A percentile compares a stretch with the other conserved stretches of the same genome.
Evolutionary conservation across 2,329 filamentous ascomycete species (phyloP).

Genomic region (Arthrobotrys iridis): DNA sequence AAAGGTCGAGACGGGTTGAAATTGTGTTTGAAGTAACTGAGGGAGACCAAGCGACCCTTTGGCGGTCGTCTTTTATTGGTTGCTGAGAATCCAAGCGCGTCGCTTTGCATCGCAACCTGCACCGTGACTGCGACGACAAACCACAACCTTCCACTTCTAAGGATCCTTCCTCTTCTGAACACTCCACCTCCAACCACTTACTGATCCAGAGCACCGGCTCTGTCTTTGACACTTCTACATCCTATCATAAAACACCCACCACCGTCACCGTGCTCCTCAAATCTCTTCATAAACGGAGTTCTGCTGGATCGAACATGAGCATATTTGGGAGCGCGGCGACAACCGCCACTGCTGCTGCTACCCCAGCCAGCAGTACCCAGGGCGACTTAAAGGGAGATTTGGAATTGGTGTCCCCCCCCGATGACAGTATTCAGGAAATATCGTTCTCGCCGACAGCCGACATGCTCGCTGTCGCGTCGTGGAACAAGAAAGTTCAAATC

Average conservation of each 20-base stretch:
- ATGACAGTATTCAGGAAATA: slow-evolving; percentile 89
- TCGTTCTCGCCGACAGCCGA: slow-evolving; percentile 81
- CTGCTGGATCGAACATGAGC: slow-evolving; percentile 46
- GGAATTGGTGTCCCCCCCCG: slow-evolving; percentile 77
- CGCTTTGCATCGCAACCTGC: slow-evolving; percentile 21
- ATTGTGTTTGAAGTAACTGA: not conserved
- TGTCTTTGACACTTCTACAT: not conserved
- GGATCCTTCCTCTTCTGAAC: slow-evolving; percentile 8
- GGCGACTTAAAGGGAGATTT: slow-evolving; percentile 93
- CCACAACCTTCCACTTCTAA: slow-evolving; percentile 17
- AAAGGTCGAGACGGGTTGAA: not conserved
- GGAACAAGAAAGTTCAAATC: slow-evolving; percentile 98
- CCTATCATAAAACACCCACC: not conserved
- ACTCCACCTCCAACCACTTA: not conserved
- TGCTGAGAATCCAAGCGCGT: slow-evolving; percentile 5
- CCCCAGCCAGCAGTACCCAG: slow-evolving; percentile 74
- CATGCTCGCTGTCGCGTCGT: slow-evolving; percentile 88
- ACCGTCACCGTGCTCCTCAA: slow-evolving; percentile 48
- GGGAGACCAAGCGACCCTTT: not conserved
- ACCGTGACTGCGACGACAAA: slow-evolving; percentile 9
- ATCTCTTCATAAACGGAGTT: slow-evolving; percentile 52
- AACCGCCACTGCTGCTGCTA: slow-evolving; percentile 64
- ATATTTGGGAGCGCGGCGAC: slow-evolving; percentile 66
- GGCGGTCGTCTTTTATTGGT: slow-evolving; percentile 16
- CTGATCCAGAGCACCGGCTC: not conserved